Evolutionary conservation across 371 early-diverging fungal genomes (phyloP), one percentile per base, ranked within the genome.

Genomic region (Zychaea mexicana): DNA sequence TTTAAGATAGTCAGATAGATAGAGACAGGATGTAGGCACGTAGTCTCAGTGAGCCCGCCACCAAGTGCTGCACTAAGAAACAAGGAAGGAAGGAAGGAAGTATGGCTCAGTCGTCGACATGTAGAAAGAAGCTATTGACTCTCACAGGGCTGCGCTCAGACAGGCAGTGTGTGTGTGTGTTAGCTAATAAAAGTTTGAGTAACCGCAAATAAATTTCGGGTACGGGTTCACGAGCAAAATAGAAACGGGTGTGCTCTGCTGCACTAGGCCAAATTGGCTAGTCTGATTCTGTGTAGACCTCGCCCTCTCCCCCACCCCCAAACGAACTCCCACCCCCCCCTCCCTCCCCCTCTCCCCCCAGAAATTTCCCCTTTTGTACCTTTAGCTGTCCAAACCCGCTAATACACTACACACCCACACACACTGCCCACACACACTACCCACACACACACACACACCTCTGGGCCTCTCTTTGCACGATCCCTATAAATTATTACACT

Each of bases 301-400:
- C 33, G 12, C 33, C 33, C 33, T 33, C 33, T 12, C 33, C 33
- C 33, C 33, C 33, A 10, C 28, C 9, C 4, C 53, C 26, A 30
- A 30, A 53, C 3, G 10, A 30, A 38, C 19, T 27, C 57, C 1
- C 6, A 17, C 36, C 57, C 33, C 33, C 12, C 12, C 12, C 33
- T 33, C 33, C 12, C 33, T 8, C 12, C 33, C 12, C 12, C 33
- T 12, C 33, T 19, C 28, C 53, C 57, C 57, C 57, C 57, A 33
- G 26, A 22, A 33, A 33, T 12, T 58, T 45, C 59, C 59, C 59
- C 45, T 58, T 58, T 58, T 58, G 59, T 58, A 24, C 59, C 59
- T 58, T 26, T 36, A 58, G 59, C 33, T 33, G 12, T 57, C 21
- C 45, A n/a, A n/a, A n/a, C n/a, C n/a, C n/a, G n/a, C n/a, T n/a